These are phyloP conservation scores for Zostera marina DNA, from an alignment of 116 monocot genomes.

Conservation along the genomic window DNA sequence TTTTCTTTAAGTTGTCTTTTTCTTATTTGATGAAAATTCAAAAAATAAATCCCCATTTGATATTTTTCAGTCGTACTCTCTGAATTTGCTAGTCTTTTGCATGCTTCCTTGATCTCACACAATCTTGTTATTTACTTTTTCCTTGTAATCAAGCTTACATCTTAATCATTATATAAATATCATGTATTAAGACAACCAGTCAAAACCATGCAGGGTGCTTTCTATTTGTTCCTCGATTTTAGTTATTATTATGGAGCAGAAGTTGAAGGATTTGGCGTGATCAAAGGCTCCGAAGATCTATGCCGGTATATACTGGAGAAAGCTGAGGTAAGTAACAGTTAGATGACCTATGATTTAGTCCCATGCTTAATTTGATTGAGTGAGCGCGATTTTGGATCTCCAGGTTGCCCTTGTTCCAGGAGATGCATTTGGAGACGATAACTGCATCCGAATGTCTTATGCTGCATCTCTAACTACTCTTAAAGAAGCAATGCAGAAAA, in stretches of 20 bases:
- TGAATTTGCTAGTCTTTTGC: too few relatives aligned
- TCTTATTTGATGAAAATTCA: neutral
- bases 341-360: neutral
- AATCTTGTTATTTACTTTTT: too few relatives aligned
- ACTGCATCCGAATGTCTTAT: constrained; percentile 66
- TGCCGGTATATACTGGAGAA: constrained; percentile 80
- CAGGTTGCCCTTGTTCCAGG: constrained; percentile 90
- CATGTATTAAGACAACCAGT: too few relatives aligned
- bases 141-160: too few relatives aligned
- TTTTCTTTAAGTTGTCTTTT: neutral
- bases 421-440: constrained; percentile 86
- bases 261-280: constrained; percentile 69
- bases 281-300: constrained; percentile 64
- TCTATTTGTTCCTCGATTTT: constrained; percentile 85
- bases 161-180: too few relatives aligned
- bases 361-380: neutral
- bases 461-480: constrained; percentile 59
- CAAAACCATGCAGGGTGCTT: constrained; percentile 61
- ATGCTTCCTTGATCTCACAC: too few relatives aligned
- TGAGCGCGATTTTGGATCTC: constrained; percentile 3
- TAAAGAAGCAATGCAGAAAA: constrained; percentile 41
- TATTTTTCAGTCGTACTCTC: too few relatives aligned
- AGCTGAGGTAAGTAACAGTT: constrained; percentile 23
- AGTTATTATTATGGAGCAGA: constrained; percentile 73
- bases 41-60: too few relatives aligned